phyloP scores from a whole-genome alignment of 495 filamentous ascomycete genomes.

The Hyphodiscus hymeniophilus region DNA sequence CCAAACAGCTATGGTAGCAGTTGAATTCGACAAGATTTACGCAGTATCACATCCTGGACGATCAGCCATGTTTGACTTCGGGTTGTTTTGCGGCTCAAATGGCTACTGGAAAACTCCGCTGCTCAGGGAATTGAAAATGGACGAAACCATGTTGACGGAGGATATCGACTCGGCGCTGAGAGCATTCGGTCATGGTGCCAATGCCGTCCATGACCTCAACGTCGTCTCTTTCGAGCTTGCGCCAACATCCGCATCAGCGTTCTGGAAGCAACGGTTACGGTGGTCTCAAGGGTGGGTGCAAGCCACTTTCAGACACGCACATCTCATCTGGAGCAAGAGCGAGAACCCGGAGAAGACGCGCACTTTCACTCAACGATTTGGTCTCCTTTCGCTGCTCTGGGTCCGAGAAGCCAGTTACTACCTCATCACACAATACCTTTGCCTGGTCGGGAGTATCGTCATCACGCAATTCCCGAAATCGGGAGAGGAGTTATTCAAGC shows the following conservation, averaged over 20 bases:
- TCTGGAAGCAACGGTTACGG: constrained; percentile 8
- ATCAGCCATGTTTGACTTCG: constrained; percentile 29
- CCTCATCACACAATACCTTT: constrained; percentile 9
- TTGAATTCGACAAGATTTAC: constrained; percentile 38
- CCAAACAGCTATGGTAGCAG: constrained; percentile 28
- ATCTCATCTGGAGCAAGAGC: background rate
- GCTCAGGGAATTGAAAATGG: constrained; percentile 31
- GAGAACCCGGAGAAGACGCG: background rate
- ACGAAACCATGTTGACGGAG: constrained; percentile 32
- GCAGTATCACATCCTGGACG: constrained; percentile 34
- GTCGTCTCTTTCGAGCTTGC: constrained; percentile 12
- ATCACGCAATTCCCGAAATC: constrained; percentile 4
- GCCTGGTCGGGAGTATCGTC: constrained; percentile 3
- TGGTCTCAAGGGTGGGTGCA: constrained; percentile 13
- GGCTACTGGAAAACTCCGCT: constrained; percentile 31
- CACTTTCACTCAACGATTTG: background rate
- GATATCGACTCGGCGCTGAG: constrained; percentile 35
- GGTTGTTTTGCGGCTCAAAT: constrained; percentile 33
- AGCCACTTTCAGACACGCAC: constrained; percentile 1
- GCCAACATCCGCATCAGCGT: background rate
- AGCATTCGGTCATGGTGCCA: constrained; percentile 9
- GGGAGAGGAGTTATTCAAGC: background rate
- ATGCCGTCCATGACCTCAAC: constrained; percentile 8
- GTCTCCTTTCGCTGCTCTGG: constrained; percentile 1
- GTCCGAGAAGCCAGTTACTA: constrained; percentile 9